phyloP scores from a whole-genome alignment of 257 asterid genomes.

The Sherardia arvensis region DNA sequence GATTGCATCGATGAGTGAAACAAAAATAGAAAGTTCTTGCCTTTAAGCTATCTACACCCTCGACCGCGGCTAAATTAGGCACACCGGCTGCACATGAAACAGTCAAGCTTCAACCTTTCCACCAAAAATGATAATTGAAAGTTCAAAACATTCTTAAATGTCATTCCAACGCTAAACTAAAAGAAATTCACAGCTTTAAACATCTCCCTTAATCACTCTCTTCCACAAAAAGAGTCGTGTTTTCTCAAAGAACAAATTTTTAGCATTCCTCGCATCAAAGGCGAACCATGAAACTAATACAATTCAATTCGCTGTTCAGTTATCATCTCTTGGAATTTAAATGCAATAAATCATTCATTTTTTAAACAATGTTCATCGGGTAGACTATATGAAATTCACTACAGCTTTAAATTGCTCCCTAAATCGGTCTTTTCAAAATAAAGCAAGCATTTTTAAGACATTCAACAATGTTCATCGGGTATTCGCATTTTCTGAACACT shows the following conservation, averaged over 20 bases:
- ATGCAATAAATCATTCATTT: no score
- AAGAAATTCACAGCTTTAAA: not conserved
- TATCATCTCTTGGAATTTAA: no score
- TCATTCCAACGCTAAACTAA: not conserved
- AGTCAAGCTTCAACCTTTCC: conserved; percentile 1
- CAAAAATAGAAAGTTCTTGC: conserved; percentile 23
- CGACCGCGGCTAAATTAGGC: conserved; percentile 62
- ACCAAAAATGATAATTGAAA: not conserved
- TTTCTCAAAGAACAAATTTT: not conserved
- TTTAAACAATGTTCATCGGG: no score
- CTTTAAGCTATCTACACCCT: conserved; percentile 77
- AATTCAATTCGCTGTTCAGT: no score
- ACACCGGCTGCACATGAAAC: conserved; percentile 57
- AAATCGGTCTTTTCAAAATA: no score
- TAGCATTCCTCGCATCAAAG: not conserved
- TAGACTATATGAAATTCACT: no score
- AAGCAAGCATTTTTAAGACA: no score
- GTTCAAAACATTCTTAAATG: not conserved
- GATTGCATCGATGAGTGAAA: not conserved
- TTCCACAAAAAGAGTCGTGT: no score
- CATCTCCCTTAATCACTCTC: not conserved
- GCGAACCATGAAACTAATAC: not conserved
- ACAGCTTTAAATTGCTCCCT: no score
- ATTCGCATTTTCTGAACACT: no score
- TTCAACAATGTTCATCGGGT: no score